Evolutionary conservation across 345 rosid species (phyloP), one percentile per base, ranked within the genome.

Genomic region (Mallotus nudiflorus): DNA sequence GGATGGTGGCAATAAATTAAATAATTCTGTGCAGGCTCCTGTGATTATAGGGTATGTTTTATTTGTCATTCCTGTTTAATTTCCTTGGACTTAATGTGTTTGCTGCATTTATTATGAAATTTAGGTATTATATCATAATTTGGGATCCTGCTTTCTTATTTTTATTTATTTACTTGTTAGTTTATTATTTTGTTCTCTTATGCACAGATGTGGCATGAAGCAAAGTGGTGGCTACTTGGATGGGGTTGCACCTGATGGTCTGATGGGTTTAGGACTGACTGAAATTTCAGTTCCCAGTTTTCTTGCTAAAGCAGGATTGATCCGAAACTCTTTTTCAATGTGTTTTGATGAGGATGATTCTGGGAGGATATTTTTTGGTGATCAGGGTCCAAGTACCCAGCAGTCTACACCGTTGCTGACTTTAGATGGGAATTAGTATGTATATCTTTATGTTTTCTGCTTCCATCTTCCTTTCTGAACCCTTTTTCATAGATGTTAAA

Each of bases 161-260:
- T 0, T 66, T 5, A 0, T 24, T 10, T 20, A 6, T 35, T 8
- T 49, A 9, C 39, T 22, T 19, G 5, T 44, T 72, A 42, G n/a
- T 10, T 69, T 42, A n/a, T 54, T 46, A 24, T 29, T 40, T 62
- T 11, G 37, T 55, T 71, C 45, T 62, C 55, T 69, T 66, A 31
- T 55, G 55, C 29, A 68, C 80, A 93, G 98, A 73, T 93, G 98
- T 85, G 98, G 97, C 68, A 89, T 81, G 91, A 93, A 84, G 80
- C 97, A 93, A 81, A 91, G 84, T 75, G 98, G 98, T 37, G 86
- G 53, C 7, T 93, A 84, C 80, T 79, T 93, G 81, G 79, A 81
- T 49, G 97, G 96, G 29, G 81, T 74, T 77, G 97, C 97, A 62
- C 97, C 97, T 64, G 97, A 93, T 81, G 98, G 98, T 75, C 84